Conservation (phyloP, 2,329 filamentous ascomycete genomes). For the Penicillium sp. region DNA sequence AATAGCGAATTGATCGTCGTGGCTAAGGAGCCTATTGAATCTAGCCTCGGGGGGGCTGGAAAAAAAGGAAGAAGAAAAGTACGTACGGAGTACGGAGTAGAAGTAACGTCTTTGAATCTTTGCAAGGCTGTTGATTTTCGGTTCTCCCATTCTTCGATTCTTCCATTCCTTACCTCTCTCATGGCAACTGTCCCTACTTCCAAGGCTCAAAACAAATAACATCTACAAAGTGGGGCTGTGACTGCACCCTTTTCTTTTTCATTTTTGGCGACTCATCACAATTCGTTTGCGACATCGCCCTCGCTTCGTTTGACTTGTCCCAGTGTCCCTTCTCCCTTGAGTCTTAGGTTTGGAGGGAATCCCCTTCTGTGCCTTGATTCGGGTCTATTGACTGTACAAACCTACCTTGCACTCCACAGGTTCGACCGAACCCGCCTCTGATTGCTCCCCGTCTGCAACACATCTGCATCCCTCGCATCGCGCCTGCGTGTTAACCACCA, state of each 20-base stretch:
- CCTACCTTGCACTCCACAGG: slow-evolving; percentile 13
- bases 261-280: slow-evolving; percentile 9
- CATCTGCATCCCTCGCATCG: slow-evolving; percentile 22
- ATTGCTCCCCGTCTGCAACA: slow-evolving; percentile 11
- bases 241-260: background rate
- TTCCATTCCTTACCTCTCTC: slow-evolving; percentile 11
- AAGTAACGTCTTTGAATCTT: background rate
- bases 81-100: too few relatives aligned
- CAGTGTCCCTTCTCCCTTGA: slow-evolving; percentile 1
- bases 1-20: background rate
- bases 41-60: background rate
- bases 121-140: background rate
- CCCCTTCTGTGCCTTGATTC: background rate
- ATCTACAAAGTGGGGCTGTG: slow-evolving; percentile 1
- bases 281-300: slow-evolving; percentile 10
- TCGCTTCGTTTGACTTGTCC: slow-evolving; percentile 7
- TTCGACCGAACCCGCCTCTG: slow-evolving; percentile 6
- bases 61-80: background rate
- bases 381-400: slow-evolving; percentile 4
- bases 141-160: slow-evolving; percentile 12
- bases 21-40: slow-evolving; percentile 2
- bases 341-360: background rate
- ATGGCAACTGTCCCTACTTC: background rate
- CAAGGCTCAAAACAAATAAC: slow-evolving; percentile 5
- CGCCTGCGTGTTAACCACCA: slow-evolving; percentile 5